Evolutionary conservation across 1,284 basidiomycete species (phyloP), one percentile per base, ranked within the genome.

Genomic region (Naganishia albida): DNA sequence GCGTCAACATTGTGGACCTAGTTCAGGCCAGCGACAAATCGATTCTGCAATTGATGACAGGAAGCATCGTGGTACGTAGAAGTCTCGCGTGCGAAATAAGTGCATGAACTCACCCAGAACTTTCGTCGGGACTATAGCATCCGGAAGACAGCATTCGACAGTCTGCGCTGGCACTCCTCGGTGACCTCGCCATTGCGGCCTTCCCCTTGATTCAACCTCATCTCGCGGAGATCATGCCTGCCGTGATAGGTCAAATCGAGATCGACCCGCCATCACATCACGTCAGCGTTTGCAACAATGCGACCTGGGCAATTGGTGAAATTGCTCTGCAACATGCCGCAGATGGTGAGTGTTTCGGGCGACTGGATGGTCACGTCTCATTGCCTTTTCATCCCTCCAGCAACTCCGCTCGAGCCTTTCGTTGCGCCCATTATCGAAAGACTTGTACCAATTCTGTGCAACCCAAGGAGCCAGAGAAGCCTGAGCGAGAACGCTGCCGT

Each of bases 231-330:
- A 88, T 98, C 75, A 95, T 99, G 90, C 85, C 88, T 18, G 89
- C 94, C 73, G 84, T 99, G 63, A 90, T 92, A 64, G 80, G 85
- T 48, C 93, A 99, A 75, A 89, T 99, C 68, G 89, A 93, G 70
- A 72, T 75, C 63, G 74, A 78, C 57, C 74, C 75, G 1, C 89
- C 91, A 3, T 90, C 90, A 75, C 93, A 96, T 77, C 93, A 93
- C 75, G 87, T 98, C 68, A 93, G 90, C 70, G 96, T 96, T 13
- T 96, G 93, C 80, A 99, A 99, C 81, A 99, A 99, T 75, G 96
- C 96, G n/a, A 94, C 95, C 0, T 99, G 96, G 96, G 93, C 93
- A 20, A 93, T 95, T 15, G 96, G 96, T 53, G 96, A 99, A 80
- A 91, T 99, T 52, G 92, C 96, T 10, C 80, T 94, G 70, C 88